A percentile compares a stretch with the other conserved stretches of the same genome.
Conservation (phyloP, 805 yeast species). For the Starmera pachycereana region DNA sequence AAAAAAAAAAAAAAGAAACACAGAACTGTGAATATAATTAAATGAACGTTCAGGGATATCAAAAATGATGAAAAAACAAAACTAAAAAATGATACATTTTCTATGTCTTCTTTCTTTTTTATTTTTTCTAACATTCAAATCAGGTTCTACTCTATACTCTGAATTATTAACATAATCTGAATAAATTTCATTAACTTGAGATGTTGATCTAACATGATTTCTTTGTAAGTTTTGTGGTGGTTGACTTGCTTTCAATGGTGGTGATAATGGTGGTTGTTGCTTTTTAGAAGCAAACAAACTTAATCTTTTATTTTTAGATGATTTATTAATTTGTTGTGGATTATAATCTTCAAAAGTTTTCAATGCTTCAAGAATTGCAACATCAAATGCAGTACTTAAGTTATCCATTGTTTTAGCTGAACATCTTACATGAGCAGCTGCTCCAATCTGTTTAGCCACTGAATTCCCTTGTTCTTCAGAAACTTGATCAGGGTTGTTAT, state of each 20-base stretch:
- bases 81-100: background rate
- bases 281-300: background rate
- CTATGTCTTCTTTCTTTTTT: slow-evolving; percentile 1
- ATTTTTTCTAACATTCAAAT: slow-evolving; percentile 1
- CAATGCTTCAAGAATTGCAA: slow-evolving; percentile 30
- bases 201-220: too few species aligned
- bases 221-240: too few species aligned
- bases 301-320: background rate
- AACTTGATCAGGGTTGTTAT: slow-evolving; percentile 24
- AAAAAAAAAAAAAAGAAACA: too few species aligned
- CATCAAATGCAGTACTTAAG: slow-evolving; percentile 56
- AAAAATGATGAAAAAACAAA: too few species aligned
- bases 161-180: slow-evolving; percentile 10
- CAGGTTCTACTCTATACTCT: slow-evolving; percentile 8
- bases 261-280: background rate
- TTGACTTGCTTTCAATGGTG: too few species aligned
- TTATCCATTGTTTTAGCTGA: slow-evolving; percentile 66
- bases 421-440: slow-evolving; percentile 66
- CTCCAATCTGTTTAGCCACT: slow-evolving; percentile 54
- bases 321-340: background rate
- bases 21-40: too few species aligned
- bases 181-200: background rate
- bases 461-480: slow-evolving; percentile 8
- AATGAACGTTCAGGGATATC: too few species aligned
- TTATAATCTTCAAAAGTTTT: slow-evolving; percentile 1